phyloP scores from a whole-genome alignment of 768 basidiomycete genomes.

The Artomyces pyxidatus region DNA sequence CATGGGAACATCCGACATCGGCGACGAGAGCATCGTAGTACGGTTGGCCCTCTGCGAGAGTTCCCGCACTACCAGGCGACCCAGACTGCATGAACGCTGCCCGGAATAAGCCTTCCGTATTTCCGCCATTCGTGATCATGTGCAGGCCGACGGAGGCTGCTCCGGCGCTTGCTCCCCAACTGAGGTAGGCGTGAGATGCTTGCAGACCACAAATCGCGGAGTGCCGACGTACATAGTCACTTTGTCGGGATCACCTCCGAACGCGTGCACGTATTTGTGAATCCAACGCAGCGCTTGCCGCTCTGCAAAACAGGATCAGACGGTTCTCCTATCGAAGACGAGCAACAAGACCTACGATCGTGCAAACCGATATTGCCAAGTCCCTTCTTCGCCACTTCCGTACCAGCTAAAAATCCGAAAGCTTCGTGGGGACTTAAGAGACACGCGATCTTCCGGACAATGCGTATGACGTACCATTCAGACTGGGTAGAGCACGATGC shows the following conservation, averaged over 20 bases:
- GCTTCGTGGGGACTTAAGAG: background rate
- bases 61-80: background rate
- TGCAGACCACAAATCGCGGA: background rate
- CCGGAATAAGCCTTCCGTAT: constrained; percentile 16
- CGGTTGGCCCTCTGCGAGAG: constrained; percentile 8
- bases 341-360: too few relatives aligned
- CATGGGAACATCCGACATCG: background rate
- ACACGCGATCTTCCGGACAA: background rate
- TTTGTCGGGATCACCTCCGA: constrained; percentile 2
- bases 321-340: too few relatives aligned
- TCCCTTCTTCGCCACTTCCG: background rate
- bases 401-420: background rate
- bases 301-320: background rate
- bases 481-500: background rate
- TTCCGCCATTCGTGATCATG: constrained; percentile 16
- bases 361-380: constrained; percentile 3
- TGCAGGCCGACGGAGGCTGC: constrained; percentile 14
- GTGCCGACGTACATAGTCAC: background rate
- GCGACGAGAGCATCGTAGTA: constrained; percentile 10
- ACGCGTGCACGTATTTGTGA: background rate
- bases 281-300: background rate
- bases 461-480: background rate
- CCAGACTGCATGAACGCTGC: constrained; percentile 16
- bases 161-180: constrained; percentile 20
- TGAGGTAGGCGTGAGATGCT: background rate